Evolutionary conservation across 31 red algal species (phyloP).

Genomic region (Bonnemaisonia californica): DNA sequence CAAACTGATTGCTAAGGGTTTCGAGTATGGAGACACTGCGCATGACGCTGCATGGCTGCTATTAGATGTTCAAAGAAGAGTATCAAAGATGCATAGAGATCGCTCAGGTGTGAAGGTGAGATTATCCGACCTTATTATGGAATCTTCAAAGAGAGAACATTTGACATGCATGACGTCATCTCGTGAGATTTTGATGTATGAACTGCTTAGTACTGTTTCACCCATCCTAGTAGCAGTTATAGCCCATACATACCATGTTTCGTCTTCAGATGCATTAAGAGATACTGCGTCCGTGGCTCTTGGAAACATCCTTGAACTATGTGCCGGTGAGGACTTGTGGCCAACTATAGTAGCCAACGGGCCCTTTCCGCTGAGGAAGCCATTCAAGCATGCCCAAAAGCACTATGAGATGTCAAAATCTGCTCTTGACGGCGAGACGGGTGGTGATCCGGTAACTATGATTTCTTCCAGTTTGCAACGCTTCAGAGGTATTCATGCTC

Average conservation of each 20-base stretch:
- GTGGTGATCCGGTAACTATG: background rate
- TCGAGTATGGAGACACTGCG: constrained; percentile 51
- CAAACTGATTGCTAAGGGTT: constrained; percentile 51
- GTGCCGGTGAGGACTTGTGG: constrained; percentile 32
- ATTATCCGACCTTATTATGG: constrained; percentile 32
- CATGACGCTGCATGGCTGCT: constrained; percentile 66
- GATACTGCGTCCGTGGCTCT: constrained; percentile 22
- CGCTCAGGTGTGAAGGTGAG: constrained; percentile 23
- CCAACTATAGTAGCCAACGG: constrained; percentile 47
- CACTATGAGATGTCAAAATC: constrained; percentile 33
- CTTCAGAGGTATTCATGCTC: constrained; percentile 29
- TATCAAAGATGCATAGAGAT: constrained; percentile 24
- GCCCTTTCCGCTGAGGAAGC: constrained; percentile 33
- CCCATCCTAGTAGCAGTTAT: constrained; percentile 48
- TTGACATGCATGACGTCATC: constrained; percentile 42
- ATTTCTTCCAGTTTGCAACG: constrained; percentile 25
- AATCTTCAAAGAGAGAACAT: constrained; percentile 25
- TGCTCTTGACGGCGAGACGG: background rate
- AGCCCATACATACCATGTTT: background rate
- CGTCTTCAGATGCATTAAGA: background rate
- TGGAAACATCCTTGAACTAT: constrained; percentile 28
- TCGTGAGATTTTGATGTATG: constrained; percentile 52
- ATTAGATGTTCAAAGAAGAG: constrained; percentile 44
- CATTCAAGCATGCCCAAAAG: constrained; percentile 14
- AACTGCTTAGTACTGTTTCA: constrained; percentile 55